Evolutionary conservation across 805 yeast species (phyloP), one percentile per base, ranked within the genome.

Genomic region (Kazachstania psychrophila): DNA sequence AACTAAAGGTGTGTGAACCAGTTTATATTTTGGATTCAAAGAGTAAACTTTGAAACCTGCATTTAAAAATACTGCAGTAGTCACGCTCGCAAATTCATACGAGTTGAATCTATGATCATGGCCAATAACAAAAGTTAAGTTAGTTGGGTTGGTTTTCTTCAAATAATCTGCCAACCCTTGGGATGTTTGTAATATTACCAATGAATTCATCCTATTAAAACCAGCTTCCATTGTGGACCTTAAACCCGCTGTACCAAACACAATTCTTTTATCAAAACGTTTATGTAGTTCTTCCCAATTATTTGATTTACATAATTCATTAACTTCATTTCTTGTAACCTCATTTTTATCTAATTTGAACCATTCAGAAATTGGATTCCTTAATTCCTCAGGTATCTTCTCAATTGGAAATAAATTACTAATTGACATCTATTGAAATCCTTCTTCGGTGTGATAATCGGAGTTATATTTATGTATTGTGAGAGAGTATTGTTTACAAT

Each of bases 191-290:
- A 85, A 52, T 1, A 89, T 81, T 0, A 96, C 86, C 13, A 89
- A 79, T 43, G 79, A 80, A 58, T 92, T 89, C 89, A 92, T 82
- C 47, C 87, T 73, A 36, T 75, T 72, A 54, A 83, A 87, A 0
- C 98, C 97, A 0, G 96, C 86, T 43, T 78, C 88, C 96, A 92
- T 87, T 16, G 69, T 64, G 2, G 94, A 74, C 19, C 98, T 66
- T 33, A 92, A 70, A 0, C 96, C 97, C 2, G 97, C 96, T 0
- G 97, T 89, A 0, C 97, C 97, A 59, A 89, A 89, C 10, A 76
- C 64, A 19, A 88, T 79, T 36, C 95, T 61, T n/a, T 51, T 47
- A 30, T 70, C 51, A 22, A 86, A 64, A 34, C 81, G 65, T 26
- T 54, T 52, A 31, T 71, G 73, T 26, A 86, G 63, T 36, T 64